These are phyloP conservation scores for Zelopaecilomyces penicillatus DNA, from an alignment of 2,329 filamentous ascomycete genomes.

Conservation along the genomic window DNA sequence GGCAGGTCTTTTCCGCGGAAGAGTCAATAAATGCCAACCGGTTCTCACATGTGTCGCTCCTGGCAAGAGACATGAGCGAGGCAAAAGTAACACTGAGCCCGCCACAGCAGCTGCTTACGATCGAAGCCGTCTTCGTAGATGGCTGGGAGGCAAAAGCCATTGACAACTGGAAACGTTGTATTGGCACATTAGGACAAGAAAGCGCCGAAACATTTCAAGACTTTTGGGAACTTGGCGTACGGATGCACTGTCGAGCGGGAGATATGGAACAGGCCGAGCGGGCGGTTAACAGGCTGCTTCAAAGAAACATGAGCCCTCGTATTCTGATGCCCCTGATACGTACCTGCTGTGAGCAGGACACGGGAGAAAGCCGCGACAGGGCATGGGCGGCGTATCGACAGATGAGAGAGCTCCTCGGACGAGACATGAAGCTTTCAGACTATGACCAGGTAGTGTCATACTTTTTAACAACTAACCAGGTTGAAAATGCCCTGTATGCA, in stretches of 20 bases:
- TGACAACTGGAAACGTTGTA: conserved; percentile 53
- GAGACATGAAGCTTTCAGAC: conserved; percentile 58
- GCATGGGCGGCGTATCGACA: conserved; percentile 62
- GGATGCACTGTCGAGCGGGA: conserved; percentile 51
- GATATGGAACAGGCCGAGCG: conserved; percentile 51
- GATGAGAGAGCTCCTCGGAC: conserved; percentile 52
- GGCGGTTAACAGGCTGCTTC: conserved; percentile 46
- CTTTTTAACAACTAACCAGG: conserved; percentile 58
- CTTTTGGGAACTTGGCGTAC: conserved; percentile 58
- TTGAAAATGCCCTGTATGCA: conserved; percentile 61
- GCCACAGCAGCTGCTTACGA: conserved; percentile 54
- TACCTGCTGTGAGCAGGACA: conserved; percentile 49
- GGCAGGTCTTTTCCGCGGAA: conserved; percentile 50
- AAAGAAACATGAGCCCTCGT: conserved; percentile 41
- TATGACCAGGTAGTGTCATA: conserved; percentile 67
- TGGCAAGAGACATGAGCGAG: conserved; percentile 58
- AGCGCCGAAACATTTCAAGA: conserved; percentile 36
- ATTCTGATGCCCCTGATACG: conserved; percentile 62
- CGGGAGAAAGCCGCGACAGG: conserved; percentile 36
- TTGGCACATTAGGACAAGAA: conserved; percentile 41
- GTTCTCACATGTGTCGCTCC: conserved; percentile 50
- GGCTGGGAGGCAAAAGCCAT: conserved; percentile 53
- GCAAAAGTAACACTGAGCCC: conserved; percentile 47
- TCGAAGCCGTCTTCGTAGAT: conserved; percentile 59
- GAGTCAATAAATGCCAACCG: conserved; percentile 44